phyloP scores from a whole-genome alignment of 768 basidiomycete genomes.

The Tricholoma flavovirens region DNA sequence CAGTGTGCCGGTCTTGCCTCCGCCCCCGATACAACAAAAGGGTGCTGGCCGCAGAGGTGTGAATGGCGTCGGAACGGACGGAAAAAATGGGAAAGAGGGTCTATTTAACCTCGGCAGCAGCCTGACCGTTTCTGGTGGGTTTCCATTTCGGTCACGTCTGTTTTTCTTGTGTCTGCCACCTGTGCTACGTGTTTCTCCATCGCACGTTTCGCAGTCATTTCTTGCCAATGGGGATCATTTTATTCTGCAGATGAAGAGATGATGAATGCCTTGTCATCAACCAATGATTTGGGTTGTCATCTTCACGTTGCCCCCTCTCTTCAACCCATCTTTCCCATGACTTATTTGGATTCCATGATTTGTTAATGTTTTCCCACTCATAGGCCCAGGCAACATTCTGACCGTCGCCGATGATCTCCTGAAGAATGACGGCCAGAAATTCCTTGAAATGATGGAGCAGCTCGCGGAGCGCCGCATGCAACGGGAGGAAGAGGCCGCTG shows the following conservation, averaged over 20 bases:
- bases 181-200: not conserved
- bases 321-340: not conserved
- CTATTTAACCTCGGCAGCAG: slow-evolving; percentile 77
- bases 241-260: not conserved
- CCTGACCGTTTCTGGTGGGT: slow-evolving; percentile 76
- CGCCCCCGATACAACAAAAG: slow-evolving; percentile 17
- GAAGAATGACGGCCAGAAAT: slow-evolving; percentile 98
- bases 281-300: not conserved
- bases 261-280: not conserved
- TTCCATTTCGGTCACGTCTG: not conserved
- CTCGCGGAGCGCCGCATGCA: slow-evolving; percentile 92
- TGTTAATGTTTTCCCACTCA: not conserved
- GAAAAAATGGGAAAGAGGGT: slow-evolving; percentile 53
- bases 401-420: slow-evolving; percentile 98
- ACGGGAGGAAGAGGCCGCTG: slow-evolving; percentile 65
- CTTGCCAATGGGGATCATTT: not conserved
- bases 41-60: slow-evolving; percentile 6
- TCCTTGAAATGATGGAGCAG: slow-evolving; percentile 99
- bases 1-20: slow-evolving; percentile 13
- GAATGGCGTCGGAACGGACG: slow-evolving; percentile 24
- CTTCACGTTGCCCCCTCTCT: not conserved
- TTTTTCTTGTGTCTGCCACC: not conserved
- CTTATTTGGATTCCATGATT: not conserved
- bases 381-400: slow-evolving; percentile 88
- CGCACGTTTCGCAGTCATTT: not conserved